phyloP scores from a whole-genome alignment of 352 stramenopile genomes.

The Thalassiosira oceanica region DNA sequence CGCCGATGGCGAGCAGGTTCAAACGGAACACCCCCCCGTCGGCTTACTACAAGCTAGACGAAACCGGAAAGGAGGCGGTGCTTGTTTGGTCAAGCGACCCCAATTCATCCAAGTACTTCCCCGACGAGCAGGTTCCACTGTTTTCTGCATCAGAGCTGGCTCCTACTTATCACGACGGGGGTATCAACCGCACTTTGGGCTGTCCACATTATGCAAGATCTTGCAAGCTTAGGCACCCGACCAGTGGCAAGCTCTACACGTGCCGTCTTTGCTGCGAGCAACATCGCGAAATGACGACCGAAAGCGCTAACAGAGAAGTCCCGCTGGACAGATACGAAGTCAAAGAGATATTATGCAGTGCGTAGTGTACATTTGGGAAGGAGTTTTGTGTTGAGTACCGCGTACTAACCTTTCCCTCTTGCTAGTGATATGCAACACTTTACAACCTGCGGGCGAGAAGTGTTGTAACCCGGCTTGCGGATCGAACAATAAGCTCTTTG shows the following conservation, averaged over 20 bases:
- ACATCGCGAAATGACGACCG: slow-evolving; percentile 60
- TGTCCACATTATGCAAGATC: slow-evolving; percentile 77
- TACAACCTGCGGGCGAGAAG: slow-evolving; percentile 67
- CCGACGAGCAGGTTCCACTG: slow-evolving; percentile 51
- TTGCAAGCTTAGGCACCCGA: slow-evolving; percentile 69
- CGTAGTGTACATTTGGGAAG: too few species aligned
- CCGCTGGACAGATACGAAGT: slow-evolving; percentile 89
- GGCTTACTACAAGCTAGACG: slow-evolving; percentile 58
- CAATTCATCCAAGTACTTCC: slow-evolving; percentile 25
- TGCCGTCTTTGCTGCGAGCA: slow-evolving; percentile 80
- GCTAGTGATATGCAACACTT: slow-evolving; percentile 80
- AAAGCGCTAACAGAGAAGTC: slow-evolving; percentile 84
- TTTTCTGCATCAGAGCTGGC: slow-evolving; percentile 75
- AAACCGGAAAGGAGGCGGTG: slow-evolving; percentile 56
- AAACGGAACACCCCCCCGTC: slow-evolving; percentile 56
- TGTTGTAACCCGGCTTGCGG: slow-evolving; percentile 80
- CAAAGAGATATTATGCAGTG: slow-evolving; percentile 92
- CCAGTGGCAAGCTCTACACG: slow-evolving; percentile 79
- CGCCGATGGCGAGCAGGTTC: too few species aligned
- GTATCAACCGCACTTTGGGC: slow-evolving; percentile 56
- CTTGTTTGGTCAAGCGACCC: slow-evolving; percentile 42
- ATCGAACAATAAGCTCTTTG: slow-evolving; percentile 80
- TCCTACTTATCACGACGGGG: slow-evolving; percentile 76
- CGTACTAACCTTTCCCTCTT: too few species aligned
- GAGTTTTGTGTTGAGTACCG: too few species aligned